Percentiles rank a stretch among this genome's conserved stretches.
Evolutionary conservation across 2,329 filamentous ascomycete species (phyloP).

Genomic region (Sclerotinia trifoliorum): DNA sequence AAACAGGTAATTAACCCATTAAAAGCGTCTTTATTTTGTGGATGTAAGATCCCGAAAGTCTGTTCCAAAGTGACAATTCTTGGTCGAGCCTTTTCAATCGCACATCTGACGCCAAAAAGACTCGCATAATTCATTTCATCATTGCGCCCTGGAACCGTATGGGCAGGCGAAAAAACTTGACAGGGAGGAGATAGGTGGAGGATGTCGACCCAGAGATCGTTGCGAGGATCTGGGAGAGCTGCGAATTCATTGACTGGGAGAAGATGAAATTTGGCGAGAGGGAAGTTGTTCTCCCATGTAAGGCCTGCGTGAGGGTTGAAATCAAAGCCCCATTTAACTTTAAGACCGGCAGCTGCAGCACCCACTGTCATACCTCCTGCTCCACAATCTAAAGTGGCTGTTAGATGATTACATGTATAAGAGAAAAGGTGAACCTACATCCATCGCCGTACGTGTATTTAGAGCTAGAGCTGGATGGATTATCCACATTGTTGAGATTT

Average conservation of each 20-base stretch:
- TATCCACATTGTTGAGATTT: neutral
- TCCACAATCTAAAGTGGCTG: conserved; percentile 51
- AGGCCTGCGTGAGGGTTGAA: conserved; percentile 40
- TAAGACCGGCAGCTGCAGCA: conserved; percentile 57
- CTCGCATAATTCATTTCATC: conserved; percentile 66
- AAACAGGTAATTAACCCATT: conserved; percentile 58
- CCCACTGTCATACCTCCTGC: conserved; percentile 69
- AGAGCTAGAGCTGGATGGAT: neutral
- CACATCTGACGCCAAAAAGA: conserved; percentile 50
- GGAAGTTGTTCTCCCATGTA: conserved; percentile 29
- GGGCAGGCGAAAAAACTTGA: conserved; percentile 69
- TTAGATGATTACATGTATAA: neutral
- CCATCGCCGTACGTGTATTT: conserved; percentile 30
- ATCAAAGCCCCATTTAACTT: conserved; percentile 62
- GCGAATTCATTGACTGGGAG: conserved; percentile 52
- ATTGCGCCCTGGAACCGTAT: conserved; percentile 57
- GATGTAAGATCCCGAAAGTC: conserved; percentile 61
- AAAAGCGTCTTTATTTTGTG: conserved; percentile 23
- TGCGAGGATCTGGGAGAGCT: conserved; percentile 20
- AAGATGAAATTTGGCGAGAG: conserved; percentile 33
- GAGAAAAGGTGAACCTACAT: conserved; percentile 25
- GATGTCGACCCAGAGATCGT: conserved; percentile 54
- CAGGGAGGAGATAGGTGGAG: conserved; percentile 77
- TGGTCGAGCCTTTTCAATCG: conserved; percentile 59
- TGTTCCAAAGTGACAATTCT: conserved; percentile 75